Percentiles rank a stretch among this genome's conserved stretches.
phyloP scores from a whole-genome alignment of 257 asterid species.

The Ocimum tenuiflorum region DNA sequence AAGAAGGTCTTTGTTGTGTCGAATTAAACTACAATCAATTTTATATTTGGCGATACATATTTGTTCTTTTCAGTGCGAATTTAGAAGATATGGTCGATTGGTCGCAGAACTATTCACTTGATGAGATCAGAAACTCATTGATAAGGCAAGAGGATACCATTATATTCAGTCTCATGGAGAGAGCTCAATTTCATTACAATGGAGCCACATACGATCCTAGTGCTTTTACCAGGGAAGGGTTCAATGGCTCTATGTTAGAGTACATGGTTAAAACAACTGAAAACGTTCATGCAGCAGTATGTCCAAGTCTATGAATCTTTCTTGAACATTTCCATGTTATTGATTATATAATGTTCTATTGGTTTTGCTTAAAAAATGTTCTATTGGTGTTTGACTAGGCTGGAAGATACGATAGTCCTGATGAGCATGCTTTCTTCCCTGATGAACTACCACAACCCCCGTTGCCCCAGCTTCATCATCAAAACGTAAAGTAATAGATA shows the following conservation, averaged over 20 bases:
- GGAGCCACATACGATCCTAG: conserved; percentile 58
- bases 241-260: conserved; percentile 72
- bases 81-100: conserved; percentile 62
- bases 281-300: conserved; percentile 82
- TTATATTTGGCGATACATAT: conserved; percentile 12
- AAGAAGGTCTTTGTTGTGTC: not conserved
- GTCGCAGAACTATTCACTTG: conserved; percentile 69
- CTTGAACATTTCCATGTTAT: not conserved
- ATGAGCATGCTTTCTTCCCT: conserved; percentile 92
- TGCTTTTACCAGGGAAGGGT: conserved; percentile 64
- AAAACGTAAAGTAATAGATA: conserved; percentile 41
- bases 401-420: conserved; percentile 88
- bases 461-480: conserved; percentile 81
- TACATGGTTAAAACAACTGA: conserved; percentile 87
- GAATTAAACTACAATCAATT: not conserved
- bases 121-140: conserved; percentile 73
- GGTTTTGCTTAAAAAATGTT: no score
- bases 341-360: not conserved
- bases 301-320: not conserved
- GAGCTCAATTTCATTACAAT: conserved; percentile 81
- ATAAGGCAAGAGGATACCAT: conserved; percentile 93
- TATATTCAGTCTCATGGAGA: conserved; percentile 81
- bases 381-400: no score
- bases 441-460: conserved; percentile 52
- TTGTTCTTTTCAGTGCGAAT: conserved; percentile 35